phyloP scores from a whole-genome alignment of 2,329 filamentous ascomycete species.

The Nemania sp. region DNA sequence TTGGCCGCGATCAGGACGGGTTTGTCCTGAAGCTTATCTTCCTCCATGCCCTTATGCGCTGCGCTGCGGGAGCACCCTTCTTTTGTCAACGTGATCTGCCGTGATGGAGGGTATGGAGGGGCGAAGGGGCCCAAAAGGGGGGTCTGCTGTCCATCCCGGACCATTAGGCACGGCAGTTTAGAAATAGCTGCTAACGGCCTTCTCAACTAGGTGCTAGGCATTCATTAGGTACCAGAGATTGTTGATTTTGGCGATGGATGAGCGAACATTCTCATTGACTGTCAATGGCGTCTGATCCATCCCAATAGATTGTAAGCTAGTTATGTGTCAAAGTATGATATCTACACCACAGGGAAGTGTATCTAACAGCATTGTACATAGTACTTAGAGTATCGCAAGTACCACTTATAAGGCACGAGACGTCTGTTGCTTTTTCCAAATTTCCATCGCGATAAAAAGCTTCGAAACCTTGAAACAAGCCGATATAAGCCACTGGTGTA shows the following conservation, averaged over 20 bases:
- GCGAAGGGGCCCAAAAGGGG: slow-evolving; percentile 17
- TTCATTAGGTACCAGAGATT: slow-evolving; percentile 18
- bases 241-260: slow-evolving; percentile 19
- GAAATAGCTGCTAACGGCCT: slow-evolving; percentile 27
- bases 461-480: neutral
- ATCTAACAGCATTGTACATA: slow-evolving; percentile 10
- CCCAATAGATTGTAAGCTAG: slow-evolving; percentile 19
- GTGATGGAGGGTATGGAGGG: slow-evolving; percentile 28
- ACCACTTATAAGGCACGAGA: neutral
- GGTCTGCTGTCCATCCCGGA: slow-evolving; percentile 21
- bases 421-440: slow-evolving; percentile 3
- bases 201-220: slow-evolving; percentile 34
- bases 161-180: slow-evolving; percentile 22
- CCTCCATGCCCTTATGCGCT: slow-evolving; percentile 25
- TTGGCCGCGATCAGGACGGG: slow-evolving; percentile 21
- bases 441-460: neutral
- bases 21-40: slow-evolving; percentile 20
- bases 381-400: slow-evolving; percentile 19
- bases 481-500: neutral
- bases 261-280: slow-evolving; percentile 1
- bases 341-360: neutral
- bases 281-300: slow-evolving; percentile 10
- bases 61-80: slow-evolving; percentile 32
- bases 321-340: neutral
- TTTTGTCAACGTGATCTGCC: slow-evolving; percentile 33